These are phyloP conservation scores for Hericium coralloides DNA, from an alignment of 768 basidiomycete genomes.

Conservation along the genomic window DNA sequence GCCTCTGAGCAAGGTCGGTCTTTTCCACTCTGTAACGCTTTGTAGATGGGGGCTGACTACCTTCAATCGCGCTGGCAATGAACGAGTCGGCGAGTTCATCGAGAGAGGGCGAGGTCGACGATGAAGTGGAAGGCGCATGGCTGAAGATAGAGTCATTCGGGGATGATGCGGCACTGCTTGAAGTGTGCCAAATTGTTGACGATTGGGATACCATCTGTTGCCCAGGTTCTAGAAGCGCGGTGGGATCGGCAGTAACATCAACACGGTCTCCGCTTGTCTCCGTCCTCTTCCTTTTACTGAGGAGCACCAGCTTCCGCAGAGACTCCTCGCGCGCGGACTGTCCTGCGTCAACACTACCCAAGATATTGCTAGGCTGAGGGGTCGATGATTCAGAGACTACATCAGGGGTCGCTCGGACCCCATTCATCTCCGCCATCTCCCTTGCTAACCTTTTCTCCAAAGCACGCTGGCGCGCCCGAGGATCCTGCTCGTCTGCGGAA, in stretches of 20 bases:
- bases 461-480: neutral
- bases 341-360: neutral
- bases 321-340: constrained; percentile 30
- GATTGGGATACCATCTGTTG: neutral
- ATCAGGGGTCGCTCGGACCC: neutral
- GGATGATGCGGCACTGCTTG: neutral
- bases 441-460: neutral
- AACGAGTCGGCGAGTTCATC: neutral
- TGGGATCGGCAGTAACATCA: constrained; percentile 23
- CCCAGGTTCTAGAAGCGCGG: neutral
- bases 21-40: neutral
- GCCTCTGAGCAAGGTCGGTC: neutral
- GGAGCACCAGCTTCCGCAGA: constrained; percentile 18
- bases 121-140: neutral
- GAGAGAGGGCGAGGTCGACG: neutral
- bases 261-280: constrained; percentile 20
- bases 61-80: neutral
- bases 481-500: neutral
- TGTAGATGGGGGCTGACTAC: neutral
- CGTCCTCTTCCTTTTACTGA: constrained; percentile 28
- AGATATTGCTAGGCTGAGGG: neutral
- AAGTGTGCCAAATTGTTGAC: neutral
- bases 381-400: too few relatives aligned
- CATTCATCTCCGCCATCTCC: neutral
- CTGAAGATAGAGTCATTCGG: neutral